A percentile compares a stretch with the other conserved stretches of the same genome.
These are phyloP conservation scores for Beauveria sp. DNA, from an alignment of 2,329 filamentous ascomycete species.

Conservation along the genomic window DNA sequence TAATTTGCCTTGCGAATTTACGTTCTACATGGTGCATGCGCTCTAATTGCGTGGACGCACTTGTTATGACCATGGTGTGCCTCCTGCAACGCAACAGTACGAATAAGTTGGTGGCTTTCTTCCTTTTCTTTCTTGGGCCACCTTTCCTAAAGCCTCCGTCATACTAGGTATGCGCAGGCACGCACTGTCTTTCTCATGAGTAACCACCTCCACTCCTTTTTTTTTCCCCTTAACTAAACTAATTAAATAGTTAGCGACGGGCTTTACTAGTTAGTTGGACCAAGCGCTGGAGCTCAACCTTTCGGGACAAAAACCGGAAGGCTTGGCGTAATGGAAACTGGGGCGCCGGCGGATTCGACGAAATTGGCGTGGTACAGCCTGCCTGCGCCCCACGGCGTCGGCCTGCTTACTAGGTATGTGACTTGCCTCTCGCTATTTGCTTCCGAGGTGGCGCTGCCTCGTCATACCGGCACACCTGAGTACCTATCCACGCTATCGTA, in stretches of 20 bases:
- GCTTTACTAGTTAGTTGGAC: background rate
- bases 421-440: slow-evolving; percentile 2
- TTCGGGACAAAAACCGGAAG: slow-evolving; percentile 9
- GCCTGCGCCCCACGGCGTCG: background rate
- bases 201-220: background rate
- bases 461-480: background rate
- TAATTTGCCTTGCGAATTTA: slow-evolving; percentile 3
- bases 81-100: background rate
- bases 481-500: background rate
- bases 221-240: background rate
- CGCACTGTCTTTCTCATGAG: background rate
- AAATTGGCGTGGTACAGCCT: slow-evolving; percentile 8
- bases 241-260: background rate
- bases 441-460: slow-evolving; percentile 7
- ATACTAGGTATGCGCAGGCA: background rate
- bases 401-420: background rate
- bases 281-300: slow-evolving; percentile 2
- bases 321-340: slow-evolving; percentile 7
- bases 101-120: background rate
- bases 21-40: background rate
- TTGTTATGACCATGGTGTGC: background rate
- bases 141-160: background rate
- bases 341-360: slow-evolving; percentile 7
- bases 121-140: background rate
- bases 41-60: slow-evolving; percentile 13